Evolutionary conservation across 179 eudicot species (phyloP), one percentile per base, ranked within the genome.

Genomic region (Silene noctiflora): DNA sequence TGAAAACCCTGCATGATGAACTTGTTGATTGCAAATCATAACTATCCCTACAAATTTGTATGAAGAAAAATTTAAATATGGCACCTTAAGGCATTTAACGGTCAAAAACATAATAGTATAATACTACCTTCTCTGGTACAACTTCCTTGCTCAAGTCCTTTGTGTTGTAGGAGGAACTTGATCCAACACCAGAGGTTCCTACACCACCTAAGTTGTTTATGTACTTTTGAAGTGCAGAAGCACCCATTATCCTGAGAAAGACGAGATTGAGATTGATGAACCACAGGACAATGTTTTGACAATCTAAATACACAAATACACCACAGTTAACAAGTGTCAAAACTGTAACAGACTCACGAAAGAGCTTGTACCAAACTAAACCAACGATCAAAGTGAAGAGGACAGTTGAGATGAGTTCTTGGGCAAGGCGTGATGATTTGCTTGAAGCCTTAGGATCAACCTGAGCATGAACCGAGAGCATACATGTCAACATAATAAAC

Each of bases 151-250:
- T 93, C 82, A 85, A 69, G 46, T 93, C 98, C 85, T 96, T 96
- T 48, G 97, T 90, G 63, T 87, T 19, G 82, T 87, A 90, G 6
- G 97, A 87, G 80, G 98, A 89, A 78, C 90, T 88, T 69, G 98
- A 91, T n/a, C 97, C 97, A 82, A 95, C 95, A 80, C 99, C 96
- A 59, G 97, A 83, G 75, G 99, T 78, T 83, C 98, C 98, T 59
- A 90, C 87, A 42, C 98, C 97, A 70, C 96, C 95, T 76, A 96
- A 85, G 85, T 92, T 77, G 79, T 86, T 85, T 64, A 96, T 84
- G 85, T 96, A 93, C 82, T 88, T 93, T 72, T 93, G 94, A 83
- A 93, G 90, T 59, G 92, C 96, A 64, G 94, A 81, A 72, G 94
- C 87, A 79, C 98, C 97, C 91, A 91, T 79, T 72, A 91, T 74